Conservation (phyloP, 148 eudicot genomes). For the Rhododendron kiyosumense region DNA sequence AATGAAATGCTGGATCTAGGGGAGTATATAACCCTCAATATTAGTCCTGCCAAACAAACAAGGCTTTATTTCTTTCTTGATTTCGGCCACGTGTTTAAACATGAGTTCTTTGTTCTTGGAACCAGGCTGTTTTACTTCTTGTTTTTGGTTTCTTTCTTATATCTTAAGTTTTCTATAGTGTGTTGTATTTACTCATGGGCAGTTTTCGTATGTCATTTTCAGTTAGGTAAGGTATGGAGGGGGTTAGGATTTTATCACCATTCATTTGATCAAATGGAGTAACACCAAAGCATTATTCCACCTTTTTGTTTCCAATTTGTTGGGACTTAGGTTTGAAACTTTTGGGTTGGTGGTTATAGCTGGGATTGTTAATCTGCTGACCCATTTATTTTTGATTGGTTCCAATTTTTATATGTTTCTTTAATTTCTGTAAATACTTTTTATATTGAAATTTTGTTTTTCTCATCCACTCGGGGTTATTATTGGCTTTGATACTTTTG, state of each 20-base stretch:
- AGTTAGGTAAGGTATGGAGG: neutral
- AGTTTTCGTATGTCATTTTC: neutral
- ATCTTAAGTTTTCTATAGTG: neutral
- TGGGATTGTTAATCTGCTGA: neutral
- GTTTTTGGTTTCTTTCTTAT: neutral
- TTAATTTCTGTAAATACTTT: neutral
- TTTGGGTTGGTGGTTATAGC: constrained; percentile 1
- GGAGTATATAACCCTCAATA: neutral
- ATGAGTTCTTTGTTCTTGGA: neutral
- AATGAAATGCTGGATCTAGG: neutral
- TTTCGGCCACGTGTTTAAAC: neutral
- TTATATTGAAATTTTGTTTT: neutral
- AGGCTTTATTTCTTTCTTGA: neutral
- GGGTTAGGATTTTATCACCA: neutral
- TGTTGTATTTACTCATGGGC: neutral
- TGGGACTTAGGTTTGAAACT: constrained; percentile 5
- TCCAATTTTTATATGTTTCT: neutral
- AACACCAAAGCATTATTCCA: neutral
- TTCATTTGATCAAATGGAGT: neutral
- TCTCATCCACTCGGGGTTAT: neutral
- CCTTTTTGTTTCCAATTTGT: neutral
- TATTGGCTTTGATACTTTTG: neutral
- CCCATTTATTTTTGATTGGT: neutral
- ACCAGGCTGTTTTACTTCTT: neutral
- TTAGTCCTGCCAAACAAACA: neutral